Evolutionary conservation across 345 rosid genomes (phyloP).

Genomic region (Melastoma malabathricum): DNA sequence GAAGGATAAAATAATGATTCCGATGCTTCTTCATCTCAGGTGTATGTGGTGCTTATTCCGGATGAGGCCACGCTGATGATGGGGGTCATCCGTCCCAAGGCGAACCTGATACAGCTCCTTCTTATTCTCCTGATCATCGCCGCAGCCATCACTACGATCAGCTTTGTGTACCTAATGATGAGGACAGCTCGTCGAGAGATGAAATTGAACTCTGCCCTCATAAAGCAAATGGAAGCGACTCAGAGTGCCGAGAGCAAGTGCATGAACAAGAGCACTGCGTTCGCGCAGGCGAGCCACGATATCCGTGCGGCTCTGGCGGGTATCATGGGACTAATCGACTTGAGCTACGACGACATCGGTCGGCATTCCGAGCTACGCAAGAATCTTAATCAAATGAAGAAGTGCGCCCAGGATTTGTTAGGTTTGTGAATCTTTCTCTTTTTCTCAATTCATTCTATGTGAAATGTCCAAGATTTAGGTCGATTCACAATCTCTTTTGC

Average conservation of each 20-base stretch:
- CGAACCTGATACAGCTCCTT: too few relatives aligned
- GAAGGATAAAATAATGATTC: too few relatives aligned
- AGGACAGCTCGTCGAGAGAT: too few relatives aligned
- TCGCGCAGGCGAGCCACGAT: constrained; percentile 72
- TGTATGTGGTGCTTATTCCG: too few relatives aligned
- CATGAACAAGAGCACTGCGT: constrained; percentile 59
- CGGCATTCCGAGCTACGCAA: constrained; percentile 30
- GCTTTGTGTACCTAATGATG: too few relatives aligned
- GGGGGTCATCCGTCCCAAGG: too few relatives aligned
- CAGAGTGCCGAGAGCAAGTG: constrained; percentile 66
- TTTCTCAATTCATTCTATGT: background rate
- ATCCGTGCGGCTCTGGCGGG: constrained; percentile 54
- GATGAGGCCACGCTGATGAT: too few relatives aligned
- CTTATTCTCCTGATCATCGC: too few relatives aligned
- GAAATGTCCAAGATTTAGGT: background rate
- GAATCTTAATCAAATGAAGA: constrained; percentile 30
- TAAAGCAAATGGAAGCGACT: constrained; percentile 70
- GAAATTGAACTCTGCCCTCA: constrained; percentile 8
- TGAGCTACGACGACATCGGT: constrained; percentile 23
- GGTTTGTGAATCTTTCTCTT: constrained; percentile 22
- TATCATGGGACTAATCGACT: constrained; percentile 40
- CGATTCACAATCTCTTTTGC: background rate
- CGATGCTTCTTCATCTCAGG: too few relatives aligned
- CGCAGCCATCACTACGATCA: too few relatives aligned
- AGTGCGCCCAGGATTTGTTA: constrained; percentile 37